Percentiles rank a stretch among this genome's conserved stretches.
These are phyloP conservation scores for Scorias spongiosa DNA, from an alignment of 2,329 filamentous ascomycete genomes.

Conservation along the genomic window DNA sequence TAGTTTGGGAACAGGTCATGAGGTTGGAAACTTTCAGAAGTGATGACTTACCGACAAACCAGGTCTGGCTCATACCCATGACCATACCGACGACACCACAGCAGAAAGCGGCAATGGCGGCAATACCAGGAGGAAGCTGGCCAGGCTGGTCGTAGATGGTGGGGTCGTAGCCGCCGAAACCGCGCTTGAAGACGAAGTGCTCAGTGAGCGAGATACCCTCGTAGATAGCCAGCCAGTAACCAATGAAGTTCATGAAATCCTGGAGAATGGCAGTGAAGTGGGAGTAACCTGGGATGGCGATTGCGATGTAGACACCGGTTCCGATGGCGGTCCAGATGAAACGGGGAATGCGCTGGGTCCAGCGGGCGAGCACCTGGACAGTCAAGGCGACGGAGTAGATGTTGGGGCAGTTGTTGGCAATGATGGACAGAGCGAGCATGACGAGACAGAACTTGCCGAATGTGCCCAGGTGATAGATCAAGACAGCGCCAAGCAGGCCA, in stretches of 20 bases:
- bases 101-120: slow-evolving; percentile 47
- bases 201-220: slow-evolving; percentile 49
- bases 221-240: slow-evolving; percentile 65
- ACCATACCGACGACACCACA: slow-evolving; percentile 51
- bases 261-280: slow-evolving; percentile 50
- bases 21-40: too few species aligned
- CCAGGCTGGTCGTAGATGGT: slow-evolving; percentile 42
- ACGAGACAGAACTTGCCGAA: slow-evolving; percentile 57
- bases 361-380: slow-evolving; percentile 47
- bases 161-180: slow-evolving; percentile 43
- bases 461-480: slow-evolving; percentile 45
- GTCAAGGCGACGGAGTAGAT: slow-evolving; percentile 52
- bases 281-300: slow-evolving; percentile 53
- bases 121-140: slow-evolving; percentile 47
- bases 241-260: slow-evolving; percentile 48
- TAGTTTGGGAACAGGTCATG: background rate
- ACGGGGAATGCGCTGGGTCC: slow-evolving; percentile 46
- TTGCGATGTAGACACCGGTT: slow-evolving; percentile 49
- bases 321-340: slow-evolving; percentile 51
- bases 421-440: slow-evolving; percentile 27
- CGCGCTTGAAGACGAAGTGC: slow-evolving; percentile 52
- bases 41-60: slow-evolving; percentile 27
- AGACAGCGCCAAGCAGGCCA: slow-evolving; percentile 50
- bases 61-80: slow-evolving; percentile 54
- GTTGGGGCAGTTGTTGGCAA: slow-evolving; percentile 32